Percentiles rank a stretch among this genome's conserved stretches.
Evolutionary conservation across 768 basidiomycete genomes (phyloP).

Genomic region (Tricholoma hemisulphureum): DNA sequence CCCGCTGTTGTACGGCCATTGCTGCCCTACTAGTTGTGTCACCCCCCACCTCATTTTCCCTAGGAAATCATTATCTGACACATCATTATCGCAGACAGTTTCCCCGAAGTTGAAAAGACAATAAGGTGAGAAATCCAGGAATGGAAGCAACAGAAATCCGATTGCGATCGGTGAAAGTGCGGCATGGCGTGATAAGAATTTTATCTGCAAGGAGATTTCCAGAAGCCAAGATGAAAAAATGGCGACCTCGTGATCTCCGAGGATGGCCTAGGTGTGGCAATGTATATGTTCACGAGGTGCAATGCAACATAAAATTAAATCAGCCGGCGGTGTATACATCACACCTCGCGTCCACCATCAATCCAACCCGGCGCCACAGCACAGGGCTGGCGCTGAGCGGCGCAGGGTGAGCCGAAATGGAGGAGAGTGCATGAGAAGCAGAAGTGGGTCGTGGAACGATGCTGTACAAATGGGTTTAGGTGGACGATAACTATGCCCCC

Average conservation of each 20-base stretch:
- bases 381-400: background rate
- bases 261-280: background rate
- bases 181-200: conserved; percentile 5
- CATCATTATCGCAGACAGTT: background rate
- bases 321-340: background rate
- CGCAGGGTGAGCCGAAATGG: background rate
- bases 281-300: background rate
- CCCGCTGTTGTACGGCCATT: conserved; percentile 1
- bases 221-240: background rate
- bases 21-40: background rate
- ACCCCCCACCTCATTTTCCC: background rate
- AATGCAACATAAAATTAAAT: conserved; percentile 5
- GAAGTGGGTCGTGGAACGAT: no score
- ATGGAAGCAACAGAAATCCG: conserved; percentile 3
- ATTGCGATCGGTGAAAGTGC: conserved; percentile 7
- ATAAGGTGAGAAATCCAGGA: conserved; percentile 10
- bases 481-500: background rate
- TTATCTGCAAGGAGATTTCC: background rate
- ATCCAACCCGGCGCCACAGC: background rate
- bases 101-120: conserved; percentile 5
- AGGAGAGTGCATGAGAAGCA: conserved; percentile 3
- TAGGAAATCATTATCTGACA: background rate
- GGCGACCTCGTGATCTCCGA: conserved; percentile 5
- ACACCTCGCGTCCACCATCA: background rate
- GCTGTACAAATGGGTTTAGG: background rate